Evolutionary conservation across 202 grass and related monocot genomes (phyloP).

Genomic region (Schoenoplectus tabernaemontani): DNA sequence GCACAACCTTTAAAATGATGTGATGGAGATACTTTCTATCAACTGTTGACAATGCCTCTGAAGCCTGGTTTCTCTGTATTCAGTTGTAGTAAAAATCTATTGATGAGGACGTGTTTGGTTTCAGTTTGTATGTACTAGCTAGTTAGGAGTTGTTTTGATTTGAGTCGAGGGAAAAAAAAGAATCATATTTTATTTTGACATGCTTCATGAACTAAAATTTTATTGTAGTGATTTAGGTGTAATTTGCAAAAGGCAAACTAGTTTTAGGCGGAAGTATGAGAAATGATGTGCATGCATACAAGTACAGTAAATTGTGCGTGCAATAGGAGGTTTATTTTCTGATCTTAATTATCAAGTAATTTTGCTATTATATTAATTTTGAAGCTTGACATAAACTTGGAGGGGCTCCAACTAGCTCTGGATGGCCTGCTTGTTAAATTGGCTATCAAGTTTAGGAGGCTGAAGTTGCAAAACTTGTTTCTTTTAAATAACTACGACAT

Average conservation of each 20-base stretch:
- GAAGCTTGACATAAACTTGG: slow-evolving; percentile 76
- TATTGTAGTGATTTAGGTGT: neutral
- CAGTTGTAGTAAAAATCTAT: too few species aligned
- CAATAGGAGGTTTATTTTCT: neutral
- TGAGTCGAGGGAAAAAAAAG: neutral
- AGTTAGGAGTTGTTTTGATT: neutral
- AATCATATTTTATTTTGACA: neutral
- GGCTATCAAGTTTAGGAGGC: slow-evolving; percentile 33
- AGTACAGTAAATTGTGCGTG: neutral
- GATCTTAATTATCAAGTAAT: neutral
- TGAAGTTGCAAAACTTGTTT: slow-evolving; percentile 66
- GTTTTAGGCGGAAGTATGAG: neutral
- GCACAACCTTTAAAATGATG: neutral
- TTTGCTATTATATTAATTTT: slow-evolving; percentile 28
- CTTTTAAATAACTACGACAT: slow-evolving; percentile 98
- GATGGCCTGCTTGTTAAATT: slow-evolving; percentile 35
- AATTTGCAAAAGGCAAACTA: neutral
- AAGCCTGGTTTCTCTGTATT: neutral
- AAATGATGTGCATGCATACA: neutral
- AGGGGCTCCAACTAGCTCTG: slow-evolving; percentile 54
- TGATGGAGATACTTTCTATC: neutral
- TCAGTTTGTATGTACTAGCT: neutral
- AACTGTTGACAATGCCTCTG: neutral
- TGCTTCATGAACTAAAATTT: neutral
- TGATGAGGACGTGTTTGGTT: neutral